phyloP scores from a whole-genome alignment of 768 basidiomycete species.

The Tylopilus plumbeoviolaceoides region DNA sequence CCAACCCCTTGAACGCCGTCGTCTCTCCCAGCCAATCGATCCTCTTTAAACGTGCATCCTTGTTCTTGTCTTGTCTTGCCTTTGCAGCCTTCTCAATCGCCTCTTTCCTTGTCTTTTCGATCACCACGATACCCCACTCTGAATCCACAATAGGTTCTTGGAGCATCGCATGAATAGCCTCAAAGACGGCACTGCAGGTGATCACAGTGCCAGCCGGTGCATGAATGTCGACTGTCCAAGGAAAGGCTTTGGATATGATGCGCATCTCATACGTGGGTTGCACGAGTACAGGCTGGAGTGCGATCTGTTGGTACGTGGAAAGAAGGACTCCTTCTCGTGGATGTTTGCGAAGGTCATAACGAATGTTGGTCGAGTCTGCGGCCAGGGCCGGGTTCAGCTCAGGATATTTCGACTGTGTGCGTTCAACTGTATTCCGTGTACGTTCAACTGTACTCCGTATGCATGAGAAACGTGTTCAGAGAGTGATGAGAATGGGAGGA shows the following conservation, averaged over 20 bases:
- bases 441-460: constrained; percentile 13
- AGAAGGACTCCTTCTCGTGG: constrained; percentile 40
- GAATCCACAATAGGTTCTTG: constrained; percentile 57
- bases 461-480: background rate
- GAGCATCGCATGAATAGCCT: constrained; percentile 44
- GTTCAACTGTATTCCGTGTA: constrained; percentile 16
- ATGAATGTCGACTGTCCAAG: constrained; percentile 60
- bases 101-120: constrained; percentile 41
- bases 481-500: background rate
- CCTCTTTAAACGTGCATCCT: constrained; percentile 41
- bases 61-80: constrained; percentile 39
- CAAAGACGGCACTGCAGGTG: constrained; percentile 55
- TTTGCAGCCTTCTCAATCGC: constrained; percentile 48
- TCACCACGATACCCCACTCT: constrained; percentile 59
- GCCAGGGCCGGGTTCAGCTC: constrained; percentile 52
- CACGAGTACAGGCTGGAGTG: constrained; percentile 35
- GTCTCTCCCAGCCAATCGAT: constrained; percentile 62
- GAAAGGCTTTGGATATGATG: constrained; percentile 58
- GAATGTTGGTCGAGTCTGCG: constrained; percentile 45
- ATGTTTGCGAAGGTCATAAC: constrained; percentile 46
- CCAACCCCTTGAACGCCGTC: constrained; percentile 59
- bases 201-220: constrained; percentile 27
- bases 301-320: constrained; percentile 39
- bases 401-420: constrained; percentile 40
- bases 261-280: constrained; percentile 37